Evolutionary conservation across 1,284 basidiomycete genomes (phyloP), one percentile per base, ranked within the genome.

Genomic region (Sanghuangporus sanghuang): DNA sequence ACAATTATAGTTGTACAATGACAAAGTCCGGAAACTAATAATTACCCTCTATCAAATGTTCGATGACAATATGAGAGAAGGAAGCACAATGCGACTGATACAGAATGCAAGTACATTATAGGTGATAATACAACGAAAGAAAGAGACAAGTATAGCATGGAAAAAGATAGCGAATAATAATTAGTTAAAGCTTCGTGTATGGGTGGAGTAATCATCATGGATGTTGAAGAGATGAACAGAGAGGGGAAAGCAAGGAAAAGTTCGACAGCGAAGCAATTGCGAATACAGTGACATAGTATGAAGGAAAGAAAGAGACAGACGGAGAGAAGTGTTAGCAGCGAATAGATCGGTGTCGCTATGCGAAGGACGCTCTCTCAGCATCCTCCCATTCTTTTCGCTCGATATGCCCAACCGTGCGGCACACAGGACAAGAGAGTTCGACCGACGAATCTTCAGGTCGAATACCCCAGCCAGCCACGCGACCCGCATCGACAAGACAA

Each of bases 401-500:
- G 38, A 91, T 78, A 64, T 73, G 78, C 14, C 89, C 89, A 23
- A 78, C 76, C 40, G 79, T 79, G 58, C 87, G 74, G 69, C 89
- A 92, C 2, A 86, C 80, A 1, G 87, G 85, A 72, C 89, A 91
- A 14, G 82, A 81, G 32, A 90, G 86, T 70, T 86, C 82, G 0
- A 85, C 77, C 9, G 74, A 74, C 21, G 75, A 77, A 9, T 71
- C 69, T 53, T 76, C 71, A 4, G 39, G 52, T 73, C 64, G 12
- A 59, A 56, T 36, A 67, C 72, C 52, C 73, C 79, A 81, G 16
- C 85, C 77, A 11, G 86, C 83, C 32, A 89, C 85, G 52, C 89
- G 80, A 73, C 86, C 86, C 14, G 89, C 83, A 66, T 81, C 87
- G n/a, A 92, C 88, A 42, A 92, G 70, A 72, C 89, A 92, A 57